Evolutionary conservation across 2,329 filamentous ascomycete species (phyloP), one percentile per base, ranked within the genome.

Genomic region (Aspergillus latus): DNA sequence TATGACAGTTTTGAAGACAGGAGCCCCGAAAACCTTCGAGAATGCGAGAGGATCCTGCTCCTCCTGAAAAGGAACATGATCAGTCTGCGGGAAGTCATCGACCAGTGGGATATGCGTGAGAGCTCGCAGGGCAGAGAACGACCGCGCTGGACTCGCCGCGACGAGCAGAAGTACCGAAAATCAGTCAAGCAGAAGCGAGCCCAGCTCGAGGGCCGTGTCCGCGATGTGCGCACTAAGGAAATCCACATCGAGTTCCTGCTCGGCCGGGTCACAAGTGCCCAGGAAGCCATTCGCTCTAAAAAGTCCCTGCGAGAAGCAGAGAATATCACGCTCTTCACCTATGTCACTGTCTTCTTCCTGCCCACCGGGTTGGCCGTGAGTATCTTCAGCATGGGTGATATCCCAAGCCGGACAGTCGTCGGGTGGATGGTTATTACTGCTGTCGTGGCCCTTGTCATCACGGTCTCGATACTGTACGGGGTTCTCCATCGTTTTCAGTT

Each of bases 341-440:
- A 72, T 48, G 67, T 71, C 3, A 74, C 71, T 0, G 67, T 70
- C 4, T 64, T 74, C 21, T 74, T 74, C 57, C 57, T 74, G 2
- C 71, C 71, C 0, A 57, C 70, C 0, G 66, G 69, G 6, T 69
- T 74, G 28, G 67, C 67, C 1, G 57, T 66, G 2, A 66, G 65
- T 30, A 57, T 73, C 3, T 72, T 70, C 56, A 72, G 71, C 43
- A 73, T 72, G 68, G 62, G 49, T 30, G 66, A 56, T 2, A 29
- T 57, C 15, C 69, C 70, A 4, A 43, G 48, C 4, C 28, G n/a
- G 4, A 34, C 43, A 1, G 49, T 66, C n/a, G 36, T 66, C 2
- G 29, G 53, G 7, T 56, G 52, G 7, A 62, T 69, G 56, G 59
- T 62, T 3, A 34, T 59, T 34, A 61, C 59, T 4, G 57, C 61